Conservation (phyloP, 164 flowering plant species). For the Vitis vinifera region ASM3070453v1 NC_081816.1:21426501-21427000, state of each 20-base stretch:
- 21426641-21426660: too few species aligned
- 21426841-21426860: slow-evolving; percentile 65
- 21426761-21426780: slow-evolving; percentile 69
- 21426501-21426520: too few species aligned
- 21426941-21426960: too few species aligned
- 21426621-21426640: neutral
- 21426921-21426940: too few species aligned
- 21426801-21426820: slow-evolving; percentile 36
- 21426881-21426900: neutral
- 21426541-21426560: too few species aligned
- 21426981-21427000: too few species aligned
- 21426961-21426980: too few species aligned
- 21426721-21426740: slow-evolving; percentile 19
- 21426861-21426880: slow-evolving; percentile 64
- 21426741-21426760: slow-evolving; percentile 36
- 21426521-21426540: too few species aligned
- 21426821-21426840: slow-evolving; percentile 45
- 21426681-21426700: slow-evolving; percentile 27
- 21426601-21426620: neutral
- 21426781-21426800: slow-evolving; percentile 70
- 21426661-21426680: neutral
- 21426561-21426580: too few species aligned
- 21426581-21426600: too few species aligned
- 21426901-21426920: neutral
- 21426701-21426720: slow-evolving; percentile 31